These are phyloP conservation scores for Plasmopara viticola DNA, from an alignment of 352 stramenopile genomes.

Conservation along the genomic window DNA sequence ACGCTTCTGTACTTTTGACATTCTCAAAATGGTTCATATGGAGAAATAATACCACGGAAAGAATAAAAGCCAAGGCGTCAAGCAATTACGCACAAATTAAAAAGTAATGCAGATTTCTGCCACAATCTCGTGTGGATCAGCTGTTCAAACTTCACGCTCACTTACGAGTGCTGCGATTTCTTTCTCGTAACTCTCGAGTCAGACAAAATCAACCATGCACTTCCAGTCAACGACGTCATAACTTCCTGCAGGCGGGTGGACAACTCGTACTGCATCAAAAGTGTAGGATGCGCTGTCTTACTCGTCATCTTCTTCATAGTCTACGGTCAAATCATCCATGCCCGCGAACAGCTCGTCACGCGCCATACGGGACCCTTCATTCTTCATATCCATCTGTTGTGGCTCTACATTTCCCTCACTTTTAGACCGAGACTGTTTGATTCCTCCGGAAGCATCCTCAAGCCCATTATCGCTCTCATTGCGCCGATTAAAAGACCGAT, in stretches of 20 bases:
- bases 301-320: conserved; percentile 80
- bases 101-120: conserved; percentile 23
- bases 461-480: conserved; percentile 19
- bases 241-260: conserved; percentile 10
- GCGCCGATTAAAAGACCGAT: conserved; percentile 23
- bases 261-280: conserved; percentile 13
- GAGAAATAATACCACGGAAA: conserved; percentile 21
- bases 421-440: conserved; percentile 16
- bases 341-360: conserved; percentile 45
- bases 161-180: conserved; percentile 2
- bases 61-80: conserved; percentile 28
- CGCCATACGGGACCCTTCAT: conserved; percentile 22
- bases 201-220: conserved; percentile 28
- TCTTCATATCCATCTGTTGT: conserved; percentile 30
- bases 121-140: conserved; percentile 10
- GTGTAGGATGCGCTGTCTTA: conserved; percentile 17
- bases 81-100: conserved; percentile 42
- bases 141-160: conserved; percentile 14
- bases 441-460: conserved; percentile 19
- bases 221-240: conserved; percentile 21
- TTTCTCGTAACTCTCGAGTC: conserved; percentile 9
- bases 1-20: conserved; percentile 11
- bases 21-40: conserved; percentile 10
- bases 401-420: conserved; percentile 24
- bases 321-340: conserved; percentile 74